Evolutionary conservation across 2,329 filamentous ascomycete species (phyloP), one percentile per base, ranked within the genome.

Genomic region (Fusarium longipes): DNA sequence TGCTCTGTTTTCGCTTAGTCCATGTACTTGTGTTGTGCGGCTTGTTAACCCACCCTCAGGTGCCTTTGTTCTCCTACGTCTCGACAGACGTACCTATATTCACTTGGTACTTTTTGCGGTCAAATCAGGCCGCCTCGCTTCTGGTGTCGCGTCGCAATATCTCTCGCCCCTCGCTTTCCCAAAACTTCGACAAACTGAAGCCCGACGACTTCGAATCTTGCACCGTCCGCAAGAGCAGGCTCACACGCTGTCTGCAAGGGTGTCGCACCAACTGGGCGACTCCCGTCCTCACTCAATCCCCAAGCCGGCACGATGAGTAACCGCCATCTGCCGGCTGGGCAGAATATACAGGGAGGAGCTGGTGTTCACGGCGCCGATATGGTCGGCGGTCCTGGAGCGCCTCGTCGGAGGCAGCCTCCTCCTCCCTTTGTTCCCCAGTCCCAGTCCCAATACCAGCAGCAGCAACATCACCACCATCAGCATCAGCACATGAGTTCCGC

Each of bases 321-420:
- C 81, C 86, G 84, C 86, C 88, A 90, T 90, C 88, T 91, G 88
- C 88, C 89, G 87, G 88, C 88, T 87, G 90, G 90, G 85, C 88
- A 89, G 81, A 84, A 84, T 78, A 84, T 87, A 81, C 84, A 82
- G 75, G 82, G 81, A 76, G 79, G 76, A 68, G 73, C 72, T 62
- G 75, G 73, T 65, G 75, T 75, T 65, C 64, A 70, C 50, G 76
- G 73, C 67, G 75, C 74, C 70, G 79, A 75, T 71, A 79, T 78
- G 75, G 65, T 70, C 57, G 70, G 74, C 44, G 75, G 75, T 50
- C 74, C 74, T 60, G 77, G 78, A 67, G 76, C 78, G 63, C 78
- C 80, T 68, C 77, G 80, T 56, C 67, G 78, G 74, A 74, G 77
- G 68, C 73, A 76, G 59, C 77, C 78, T 61, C 77, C 78, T 61